Evolutionary conservation across 768 basidiomycete species (phyloP), one percentile per base, ranked within the genome.

Genomic region (Suillus bovinus): DNA sequence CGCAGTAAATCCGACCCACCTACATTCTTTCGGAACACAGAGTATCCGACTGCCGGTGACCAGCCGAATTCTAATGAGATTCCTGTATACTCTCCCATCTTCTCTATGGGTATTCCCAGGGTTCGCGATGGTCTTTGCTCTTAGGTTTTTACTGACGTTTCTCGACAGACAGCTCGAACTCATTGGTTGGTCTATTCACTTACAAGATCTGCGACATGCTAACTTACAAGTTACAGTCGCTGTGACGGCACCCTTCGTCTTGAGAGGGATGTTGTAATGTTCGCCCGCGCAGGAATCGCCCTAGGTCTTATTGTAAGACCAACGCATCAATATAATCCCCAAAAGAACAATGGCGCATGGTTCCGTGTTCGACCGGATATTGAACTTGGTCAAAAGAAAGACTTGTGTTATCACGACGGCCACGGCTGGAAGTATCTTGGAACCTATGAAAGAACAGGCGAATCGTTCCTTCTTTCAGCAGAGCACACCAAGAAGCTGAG

Each of bases 251-350:
- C 38, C 38, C 36, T 56, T 17, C 38, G 36, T 20, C 36, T 56
- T 20, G 55, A 56, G 20, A 56, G 24, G 36, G 55, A 41, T 17
- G 17, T 17, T 20, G 4, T 73, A 1, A 61, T 72, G 16, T 74
- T 73, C 66, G 64, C 66, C 31, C 33, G 50, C 2, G 63, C 61
- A 16, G 68, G 71, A 31, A 73, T 68, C 27, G 69, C 66, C 17
- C 29, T 68, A n/a, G 73, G 67, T 50, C 64, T 74, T 27, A 59
- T 74, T 22, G 42, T 72, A 57, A 66, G 61, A 58, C 73, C 68
- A 10, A 58, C 52, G 2, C 71, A 69, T 59, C 73, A 62, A 62
- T 72, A 69, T 41, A 74, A 73, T 39, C 71, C 71, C 39, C 69
- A 64, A 58, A n/a, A 3, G 36, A 29, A 10, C 4, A 54, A 58